phyloP scores from a whole-genome alignment of 129 eudicot genomes.

The Ambrosia trifida region DNA sequence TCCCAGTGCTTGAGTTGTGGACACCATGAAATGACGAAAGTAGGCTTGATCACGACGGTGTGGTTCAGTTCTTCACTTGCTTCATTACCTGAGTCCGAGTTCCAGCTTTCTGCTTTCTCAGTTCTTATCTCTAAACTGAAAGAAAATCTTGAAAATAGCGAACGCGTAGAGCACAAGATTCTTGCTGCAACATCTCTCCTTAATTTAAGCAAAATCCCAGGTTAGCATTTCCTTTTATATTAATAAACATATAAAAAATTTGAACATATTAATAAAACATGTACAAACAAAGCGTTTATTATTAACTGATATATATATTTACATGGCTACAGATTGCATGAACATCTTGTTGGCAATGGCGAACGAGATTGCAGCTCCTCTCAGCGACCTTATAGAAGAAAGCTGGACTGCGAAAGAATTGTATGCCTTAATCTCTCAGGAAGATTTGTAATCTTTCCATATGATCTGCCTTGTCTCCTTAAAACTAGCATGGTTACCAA shows the following conservation, averaged over 20 bases:
- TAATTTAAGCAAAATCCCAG: conserved; percentile 67
- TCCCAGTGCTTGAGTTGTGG: conserved; percentile 59
- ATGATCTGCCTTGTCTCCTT: conserved; percentile 12
- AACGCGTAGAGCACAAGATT: conserved; percentile 61
- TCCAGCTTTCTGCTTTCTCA: conserved; percentile 48
- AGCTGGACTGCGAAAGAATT: conserved; percentile 67
- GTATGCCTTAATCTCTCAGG: conserved; percentile 33
- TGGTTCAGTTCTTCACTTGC: conserved; percentile 65
- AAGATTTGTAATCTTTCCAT: conserved; percentile 16
- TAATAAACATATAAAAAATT: not conserved
- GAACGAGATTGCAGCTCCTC: conserved; percentile 45
- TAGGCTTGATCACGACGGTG: conserved; percentile 52
- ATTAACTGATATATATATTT: not conserved
- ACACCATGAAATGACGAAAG: conserved; percentile 42
- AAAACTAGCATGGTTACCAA: conserved; percentile 11
- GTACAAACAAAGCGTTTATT: not conserved
- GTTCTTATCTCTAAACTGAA: conserved; percentile 49
- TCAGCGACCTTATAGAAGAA: conserved; percentile 52
- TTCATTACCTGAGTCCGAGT: conserved; percentile 42
- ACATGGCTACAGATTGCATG: conserved; percentile 58
- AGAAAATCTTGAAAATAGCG: conserved; percentile 45
- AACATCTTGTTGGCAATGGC: conserved; percentile 43
- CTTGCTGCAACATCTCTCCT: conserved; percentile 66
- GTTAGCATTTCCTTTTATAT: conserved; percentile 37
- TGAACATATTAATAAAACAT: not conserved